These are phyloP conservation scores for Chaetomium strumarium DNA, from an alignment of 2,329 filamentous ascomycete genomes.

Conservation along the genomic window DNA sequence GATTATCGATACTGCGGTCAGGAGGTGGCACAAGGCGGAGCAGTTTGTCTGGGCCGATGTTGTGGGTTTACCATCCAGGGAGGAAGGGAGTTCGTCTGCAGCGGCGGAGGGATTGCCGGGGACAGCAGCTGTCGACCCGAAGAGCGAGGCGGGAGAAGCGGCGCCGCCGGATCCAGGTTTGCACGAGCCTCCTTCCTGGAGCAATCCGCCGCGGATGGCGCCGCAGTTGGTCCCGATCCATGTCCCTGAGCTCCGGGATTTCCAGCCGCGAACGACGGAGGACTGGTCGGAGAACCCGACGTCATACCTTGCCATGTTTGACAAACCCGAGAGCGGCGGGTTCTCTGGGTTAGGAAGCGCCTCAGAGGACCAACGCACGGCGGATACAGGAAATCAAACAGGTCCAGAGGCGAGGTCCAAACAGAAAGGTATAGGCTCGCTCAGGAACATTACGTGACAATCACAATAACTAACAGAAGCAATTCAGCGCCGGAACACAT, in stretches of 20 bases:
- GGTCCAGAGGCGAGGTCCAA: not conserved
- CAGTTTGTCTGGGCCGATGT: constrained; percentile 26
- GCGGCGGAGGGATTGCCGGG: not conserved
- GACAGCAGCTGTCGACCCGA: not conserved
- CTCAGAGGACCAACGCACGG: too few relatives aligned
- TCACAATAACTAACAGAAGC: not conserved
- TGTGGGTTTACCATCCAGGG: too few relatives aligned
- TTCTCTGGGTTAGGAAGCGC: not conserved
- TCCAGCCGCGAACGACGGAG: constrained; percentile 15
- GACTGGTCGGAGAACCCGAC: constrained; percentile 24
- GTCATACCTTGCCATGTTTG: constrained; percentile 26
- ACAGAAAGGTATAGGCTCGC: not conserved
- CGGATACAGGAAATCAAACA: not conserved
- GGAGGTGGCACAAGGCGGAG: constrained; percentile 29
- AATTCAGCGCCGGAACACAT: not conserved
- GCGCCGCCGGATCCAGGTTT: not conserved
- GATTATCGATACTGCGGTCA: constrained; percentile 28
- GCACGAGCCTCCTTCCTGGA: not conserved
- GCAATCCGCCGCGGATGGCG: not conserved
- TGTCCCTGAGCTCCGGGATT: constrained; percentile 16
- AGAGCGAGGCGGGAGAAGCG: not conserved
- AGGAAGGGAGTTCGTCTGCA: too few relatives aligned
- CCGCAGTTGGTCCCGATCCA: constrained; percentile 21
- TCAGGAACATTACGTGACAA: not conserved
- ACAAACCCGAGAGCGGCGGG: constrained; percentile 10